Conservation (phyloP, 2,329 filamentous ascomycete species). For the Epichloe brachyelytri region DNA sequence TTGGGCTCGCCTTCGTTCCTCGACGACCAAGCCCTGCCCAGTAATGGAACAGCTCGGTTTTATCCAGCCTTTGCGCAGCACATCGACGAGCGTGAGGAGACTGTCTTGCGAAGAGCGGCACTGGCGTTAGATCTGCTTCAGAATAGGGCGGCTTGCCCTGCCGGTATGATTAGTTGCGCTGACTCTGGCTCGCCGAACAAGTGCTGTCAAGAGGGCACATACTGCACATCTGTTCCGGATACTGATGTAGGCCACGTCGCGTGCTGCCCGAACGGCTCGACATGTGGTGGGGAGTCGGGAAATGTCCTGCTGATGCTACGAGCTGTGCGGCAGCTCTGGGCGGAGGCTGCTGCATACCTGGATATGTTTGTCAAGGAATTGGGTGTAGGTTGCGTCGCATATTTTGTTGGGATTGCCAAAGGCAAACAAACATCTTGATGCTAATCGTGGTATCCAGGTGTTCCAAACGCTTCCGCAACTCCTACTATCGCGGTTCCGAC, state of each 20-base stretch:
- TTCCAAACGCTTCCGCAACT: conserved; percentile 21
- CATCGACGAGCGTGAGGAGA: conserved; percentile 14
- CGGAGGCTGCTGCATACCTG: conserved; percentile 64
- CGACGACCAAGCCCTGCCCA: conserved; percentile 13
- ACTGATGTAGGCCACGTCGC: conserved; percentile 55
- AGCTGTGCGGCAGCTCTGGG: conserved; percentile 52
- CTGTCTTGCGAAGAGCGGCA: conserved; percentile 29
- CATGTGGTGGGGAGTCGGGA: conserved; percentile 50
- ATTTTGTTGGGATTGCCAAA: not conserved
- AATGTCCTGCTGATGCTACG: conserved; percentile 49
- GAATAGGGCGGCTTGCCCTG: conserved; percentile 54
- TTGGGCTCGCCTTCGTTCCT: conserved; percentile 14
- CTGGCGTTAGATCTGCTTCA: conserved; percentile 35
- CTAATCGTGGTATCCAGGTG: conserved; percentile 11
- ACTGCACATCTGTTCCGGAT: conserved; percentile 52
- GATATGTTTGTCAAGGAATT: conserved; percentile 54
- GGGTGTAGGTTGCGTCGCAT: conserved; percentile 45
- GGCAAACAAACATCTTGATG: too few relatives aligned
- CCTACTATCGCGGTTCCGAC: conserved; percentile 10
- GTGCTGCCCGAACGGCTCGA: conserved; percentile 56
- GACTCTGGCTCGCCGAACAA: conserved; percentile 53
- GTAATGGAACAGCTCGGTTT: conserved; percentile 11
- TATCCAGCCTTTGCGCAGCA: conserved; percentile 42
- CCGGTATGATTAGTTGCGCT: conserved; percentile 51
- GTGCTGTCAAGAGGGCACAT: conserved; percentile 56